Percentiles rank a stretch among this genome's conserved stretches.
phyloP scores from a whole-genome alignment of 2,329 filamentous ascomycete genomes.

The Penicillium olsonii region DNA sequence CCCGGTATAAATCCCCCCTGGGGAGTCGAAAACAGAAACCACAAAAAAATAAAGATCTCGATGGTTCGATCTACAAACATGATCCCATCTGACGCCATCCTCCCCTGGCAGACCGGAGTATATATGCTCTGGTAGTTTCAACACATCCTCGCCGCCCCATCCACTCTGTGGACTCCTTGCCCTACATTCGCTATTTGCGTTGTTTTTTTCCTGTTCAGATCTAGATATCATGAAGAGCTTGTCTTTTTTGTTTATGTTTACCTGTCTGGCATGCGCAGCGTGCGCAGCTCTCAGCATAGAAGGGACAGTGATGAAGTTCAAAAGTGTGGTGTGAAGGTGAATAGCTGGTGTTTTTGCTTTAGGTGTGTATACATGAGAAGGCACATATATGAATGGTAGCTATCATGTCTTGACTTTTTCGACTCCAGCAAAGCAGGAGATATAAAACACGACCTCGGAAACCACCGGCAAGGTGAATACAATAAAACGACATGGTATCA shows the following conservation, averaged over 20 bases:
- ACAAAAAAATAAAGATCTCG: background rate
- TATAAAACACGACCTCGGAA: no score
- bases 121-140: slow-evolving; percentile 16
- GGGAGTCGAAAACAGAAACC: background rate
- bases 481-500: no score
- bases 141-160: slow-evolving; percentile 18
- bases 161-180: slow-evolving; percentile 15
- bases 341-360: slow-evolving; percentile 13
- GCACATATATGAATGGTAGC: slow-evolving; percentile 18
- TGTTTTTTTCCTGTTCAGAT: slow-evolving; percentile 13
- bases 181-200: slow-evolving; percentile 8
- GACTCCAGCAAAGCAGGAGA: no score
- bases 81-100: slow-evolving; percentile 1
- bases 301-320: slow-evolving; percentile 13
- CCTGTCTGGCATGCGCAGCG: slow-evolving; percentile 15
- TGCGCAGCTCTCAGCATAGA: slow-evolving; percentile 19
- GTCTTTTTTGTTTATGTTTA: slow-evolving; percentile 12
- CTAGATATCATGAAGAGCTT: slow-evolving; percentile 26
- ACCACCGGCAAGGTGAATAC: no score
- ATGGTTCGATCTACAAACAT: background rate
- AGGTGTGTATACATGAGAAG: slow-evolving; percentile 19
- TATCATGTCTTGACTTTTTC: slow-evolving; percentile 7
- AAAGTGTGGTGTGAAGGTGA: slow-evolving; percentile 23
- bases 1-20: background rate
- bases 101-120: slow-evolving; percentile 5